Evolutionary conservation across 192 early-diverging fungal genomes (phyloP).

Genomic region (Backusella liffmaniae): DNA sequence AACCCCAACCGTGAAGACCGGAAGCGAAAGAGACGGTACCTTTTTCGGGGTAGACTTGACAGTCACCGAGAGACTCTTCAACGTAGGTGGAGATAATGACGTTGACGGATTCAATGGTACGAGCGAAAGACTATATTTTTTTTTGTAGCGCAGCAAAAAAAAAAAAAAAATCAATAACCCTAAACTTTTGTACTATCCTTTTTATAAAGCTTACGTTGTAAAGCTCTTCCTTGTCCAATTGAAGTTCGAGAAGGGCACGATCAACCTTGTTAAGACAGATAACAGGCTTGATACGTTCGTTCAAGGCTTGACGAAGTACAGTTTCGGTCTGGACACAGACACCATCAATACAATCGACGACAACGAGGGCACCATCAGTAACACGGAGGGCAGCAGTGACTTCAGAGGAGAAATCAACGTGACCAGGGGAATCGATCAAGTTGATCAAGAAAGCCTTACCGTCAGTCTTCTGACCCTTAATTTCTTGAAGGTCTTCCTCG

Average conservation of each 20-base stretch:
- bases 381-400: slow-evolving; percentile 99
- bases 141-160: no score
- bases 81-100: slow-evolving; percentile 94
- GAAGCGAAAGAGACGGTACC: slow-evolving; percentile 98
- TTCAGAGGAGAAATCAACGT: slow-evolving; percentile 99
- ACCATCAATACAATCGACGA: slow-evolving; percentile 98
- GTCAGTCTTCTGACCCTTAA: slow-evolving; percentile 80
- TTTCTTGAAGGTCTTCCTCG: slow-evolving; percentile 78
- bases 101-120: slow-evolving; percentile 96
- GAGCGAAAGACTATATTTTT: slow-evolving; percentile 64
- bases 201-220: slow-evolving; percentile 56
- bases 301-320: slow-evolving; percentile 96
- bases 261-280: slow-evolving; percentile 99
- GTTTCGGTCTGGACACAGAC: slow-evolving; percentile 99
- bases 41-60: slow-evolving; percentile 88
- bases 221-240: slow-evolving; percentile 93
- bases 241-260: slow-evolving; percentile 95
- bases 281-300: slow-evolving; percentile 97
- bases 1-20: slow-evolving; percentile 98
- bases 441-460: slow-evolving; percentile 97
- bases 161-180: no score
- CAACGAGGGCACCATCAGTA: slow-evolving; percentile 98
- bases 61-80: slow-evolving; percentile 82
- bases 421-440: slow-evolving; percentile 99
- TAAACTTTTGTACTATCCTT: no score